phyloP scores from a whole-genome alignment of 139 green algal genomes.

The Pseudopediastrum boryanum region DNA sequence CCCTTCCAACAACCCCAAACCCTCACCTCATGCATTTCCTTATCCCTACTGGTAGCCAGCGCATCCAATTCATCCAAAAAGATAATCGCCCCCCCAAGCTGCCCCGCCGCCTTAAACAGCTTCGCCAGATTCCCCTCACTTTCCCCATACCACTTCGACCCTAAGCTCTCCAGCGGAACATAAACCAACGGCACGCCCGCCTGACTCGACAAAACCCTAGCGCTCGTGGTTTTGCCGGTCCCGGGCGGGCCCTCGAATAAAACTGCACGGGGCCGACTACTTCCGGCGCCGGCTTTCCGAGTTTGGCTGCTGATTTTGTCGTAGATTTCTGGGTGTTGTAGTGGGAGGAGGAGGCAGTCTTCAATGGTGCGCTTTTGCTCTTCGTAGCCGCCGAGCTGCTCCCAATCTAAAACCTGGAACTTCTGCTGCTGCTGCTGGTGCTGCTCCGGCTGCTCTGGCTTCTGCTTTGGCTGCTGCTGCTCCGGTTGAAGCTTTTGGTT shows the following conservation, averaged over 20 bases:
- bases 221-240: constrained; percentile 89
- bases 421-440: too few relatives aligned
- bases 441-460: too few relatives aligned
- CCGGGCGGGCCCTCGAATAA: constrained; percentile 89
- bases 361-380: constrained; percentile 90
- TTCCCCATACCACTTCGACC: constrained; percentile 87
- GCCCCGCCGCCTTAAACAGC: constrained; percentile 54
- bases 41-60: constrained; percentile 35
- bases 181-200: constrained; percentile 89
- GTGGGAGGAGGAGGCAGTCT: constrained; percentile 85
- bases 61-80: constrained; percentile 51
- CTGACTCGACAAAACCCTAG: constrained; percentile 72
- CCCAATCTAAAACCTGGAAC: too few relatives aligned
- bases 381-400: constrained; percentile 77
- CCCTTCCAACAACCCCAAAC: too few relatives aligned
- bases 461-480: too few relatives aligned
- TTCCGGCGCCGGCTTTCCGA: constrained; percentile 46
- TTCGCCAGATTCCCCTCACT: constrained; percentile 51
- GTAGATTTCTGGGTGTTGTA: constrained; percentile 89
- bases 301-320: constrained; percentile 67
- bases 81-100: constrained; percentile 55
- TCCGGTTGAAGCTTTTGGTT: too few relatives aligned
- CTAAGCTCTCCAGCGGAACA: constrained; percentile 86
- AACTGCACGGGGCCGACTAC: constrained; percentile 78
- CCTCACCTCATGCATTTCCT: constrained; percentile 30